phyloP scores from a whole-genome alignment of 371 early-diverging fungal species.

The Saksenaea vasiformis region DNA sequence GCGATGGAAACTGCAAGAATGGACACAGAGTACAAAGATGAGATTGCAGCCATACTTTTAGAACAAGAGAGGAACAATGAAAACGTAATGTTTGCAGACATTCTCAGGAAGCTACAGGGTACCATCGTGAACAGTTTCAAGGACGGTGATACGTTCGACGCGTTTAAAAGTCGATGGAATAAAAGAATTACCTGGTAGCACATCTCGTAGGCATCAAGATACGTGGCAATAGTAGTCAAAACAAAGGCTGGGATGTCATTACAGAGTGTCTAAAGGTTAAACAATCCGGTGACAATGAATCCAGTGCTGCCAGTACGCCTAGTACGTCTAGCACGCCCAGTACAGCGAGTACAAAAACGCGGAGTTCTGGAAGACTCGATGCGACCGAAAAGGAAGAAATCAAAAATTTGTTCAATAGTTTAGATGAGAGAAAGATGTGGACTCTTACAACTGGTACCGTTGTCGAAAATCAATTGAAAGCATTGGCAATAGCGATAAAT shows the following conservation, averaged over 20 bases:
- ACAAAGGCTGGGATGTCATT: neutral
- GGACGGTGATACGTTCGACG: neutral
- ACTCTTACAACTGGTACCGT: neutral
- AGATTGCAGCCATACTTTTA: neutral
- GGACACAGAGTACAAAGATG: neutral
- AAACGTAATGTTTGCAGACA: neutral
- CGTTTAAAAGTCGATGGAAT: neutral
- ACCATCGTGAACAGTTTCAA: neutral
- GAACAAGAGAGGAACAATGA: neutral
- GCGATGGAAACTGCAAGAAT: too few relatives aligned
- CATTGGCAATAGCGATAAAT: neutral
- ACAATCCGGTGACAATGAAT: neutral
- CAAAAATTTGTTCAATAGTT: neutral
- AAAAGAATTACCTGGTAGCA: neutral
- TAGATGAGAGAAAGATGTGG: neutral
- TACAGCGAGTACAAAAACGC: too few relatives aligned
- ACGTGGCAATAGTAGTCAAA: neutral
- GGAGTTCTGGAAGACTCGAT: neutral
- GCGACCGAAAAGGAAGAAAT: neutral
- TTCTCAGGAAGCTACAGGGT: neutral
- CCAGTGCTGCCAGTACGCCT: neutral
- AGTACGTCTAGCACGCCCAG: too few relatives aligned
- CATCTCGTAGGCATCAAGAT: neutral
- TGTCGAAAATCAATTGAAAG: neutral
- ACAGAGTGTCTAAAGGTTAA: neutral